These are phyloP conservation scores for Phytophthora fragariae DNA, from an alignment of 352 stramenopile species.

Conservation along the genomic window DNA sequence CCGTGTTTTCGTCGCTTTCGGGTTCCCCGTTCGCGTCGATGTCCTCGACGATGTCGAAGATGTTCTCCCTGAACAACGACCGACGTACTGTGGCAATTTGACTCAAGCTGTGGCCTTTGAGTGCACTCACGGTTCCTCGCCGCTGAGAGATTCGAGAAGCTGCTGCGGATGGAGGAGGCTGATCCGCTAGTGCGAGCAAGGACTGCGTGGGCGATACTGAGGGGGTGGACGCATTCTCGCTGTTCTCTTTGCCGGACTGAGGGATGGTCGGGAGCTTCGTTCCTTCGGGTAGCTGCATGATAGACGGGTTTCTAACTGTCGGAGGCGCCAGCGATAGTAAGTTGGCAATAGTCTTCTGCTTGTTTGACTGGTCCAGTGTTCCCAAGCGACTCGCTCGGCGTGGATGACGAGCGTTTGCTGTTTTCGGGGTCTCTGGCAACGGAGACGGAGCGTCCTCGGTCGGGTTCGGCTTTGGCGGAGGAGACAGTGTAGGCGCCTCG, in stretches of 20 bases:
- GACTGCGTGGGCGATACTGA: slow-evolving; percentile 7
- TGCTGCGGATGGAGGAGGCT: slow-evolving; percentile 12
- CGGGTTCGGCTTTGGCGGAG: not conserved
- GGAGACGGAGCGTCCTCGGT: slow-evolving; percentile 1
- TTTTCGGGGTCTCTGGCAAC: slow-evolving; percentile 16
- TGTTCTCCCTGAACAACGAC: slow-evolving; percentile 71
- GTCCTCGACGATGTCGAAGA: slow-evolving; percentile 84
- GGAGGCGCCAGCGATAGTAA: slow-evolving; percentile 18
- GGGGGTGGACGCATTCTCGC: not conserved
- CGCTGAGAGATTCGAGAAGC: slow-evolving; percentile 30
- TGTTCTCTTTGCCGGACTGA: slow-evolving; percentile 23
- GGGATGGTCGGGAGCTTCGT: slow-evolving; percentile 24
- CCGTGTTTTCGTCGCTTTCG: slow-evolving; percentile 27
- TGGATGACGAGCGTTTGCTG: slow-evolving; percentile 32
- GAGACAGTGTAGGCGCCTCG: not conserved
- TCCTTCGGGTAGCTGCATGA: slow-evolving; percentile 31
- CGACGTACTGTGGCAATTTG: slow-evolving; percentile 39
- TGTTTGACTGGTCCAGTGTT: slow-evolving; percentile 12
- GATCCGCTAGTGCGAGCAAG: slow-evolving; percentile 18
- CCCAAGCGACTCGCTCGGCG: slow-evolving; percentile 26
- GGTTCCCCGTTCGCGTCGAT: slow-evolving; percentile 49
- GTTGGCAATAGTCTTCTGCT: slow-evolving; percentile 28
- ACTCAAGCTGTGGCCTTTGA: slow-evolving; percentile 48
- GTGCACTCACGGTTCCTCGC: slow-evolving; percentile 43
- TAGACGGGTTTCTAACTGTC: slow-evolving; percentile 15